A percentile compares a stretch with the other conserved stretches of the same genome.
phyloP scores from a whole-genome alignment of 2,329 filamentous ascomycete species.

The Trichoderma semiorbis region DNA sequence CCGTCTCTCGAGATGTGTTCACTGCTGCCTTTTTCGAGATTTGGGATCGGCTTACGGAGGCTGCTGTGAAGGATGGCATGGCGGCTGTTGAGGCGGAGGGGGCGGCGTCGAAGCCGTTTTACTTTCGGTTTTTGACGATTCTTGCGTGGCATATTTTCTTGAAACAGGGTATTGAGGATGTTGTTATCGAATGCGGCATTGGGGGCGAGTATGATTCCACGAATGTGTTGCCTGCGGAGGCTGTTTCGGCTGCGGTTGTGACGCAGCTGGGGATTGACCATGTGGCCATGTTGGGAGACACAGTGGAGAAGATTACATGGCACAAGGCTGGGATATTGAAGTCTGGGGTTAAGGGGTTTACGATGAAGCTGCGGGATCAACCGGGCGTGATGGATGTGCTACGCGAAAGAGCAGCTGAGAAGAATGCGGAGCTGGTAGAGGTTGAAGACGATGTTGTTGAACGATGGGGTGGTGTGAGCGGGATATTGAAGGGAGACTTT shows the following conservation, averaged over 20 bases:
- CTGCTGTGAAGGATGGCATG: slow-evolving; percentile 34
- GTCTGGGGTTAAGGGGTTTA: slow-evolving; percentile 42
- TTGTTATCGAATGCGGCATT: slow-evolving; percentile 89
- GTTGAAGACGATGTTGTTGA: slow-evolving; percentile 38
- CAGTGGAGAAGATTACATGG: slow-evolving; percentile 80
- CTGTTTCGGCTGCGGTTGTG: slow-evolving; percentile 68
- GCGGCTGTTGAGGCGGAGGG: slow-evolving; percentile 46
- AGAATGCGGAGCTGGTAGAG: slow-evolving; percentile 42
- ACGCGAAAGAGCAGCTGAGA: slow-evolving; percentile 56
- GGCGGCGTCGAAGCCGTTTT: slow-evolving; percentile 72
- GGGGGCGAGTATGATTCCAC: slow-evolving; percentile 92
- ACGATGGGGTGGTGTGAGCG: slow-evolving; percentile 41
- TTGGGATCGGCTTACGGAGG: slow-evolving; percentile 61
- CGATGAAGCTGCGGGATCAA: slow-evolving; percentile 29
- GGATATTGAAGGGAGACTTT: slow-evolving; percentile 47
- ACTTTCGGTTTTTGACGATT: slow-evolving; percentile 88
- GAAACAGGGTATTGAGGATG: slow-evolving; percentile 68
- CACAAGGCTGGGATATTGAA: slow-evolving; percentile 91
- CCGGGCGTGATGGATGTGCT: slow-evolving; percentile 51
- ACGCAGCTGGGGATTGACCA: slow-evolving; percentile 85
- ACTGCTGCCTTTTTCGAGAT: slow-evolving; percentile 77
- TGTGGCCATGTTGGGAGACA: slow-evolving; percentile 72
- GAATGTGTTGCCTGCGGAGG: slow-evolving; percentile 65
- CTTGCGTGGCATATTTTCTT: slow-evolving; percentile 84
- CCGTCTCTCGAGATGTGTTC: slow-evolving; percentile 66